phyloP scores from a whole-genome alignment of 805 yeast genomes.

The Myxozyma nipponensis region DNA sequence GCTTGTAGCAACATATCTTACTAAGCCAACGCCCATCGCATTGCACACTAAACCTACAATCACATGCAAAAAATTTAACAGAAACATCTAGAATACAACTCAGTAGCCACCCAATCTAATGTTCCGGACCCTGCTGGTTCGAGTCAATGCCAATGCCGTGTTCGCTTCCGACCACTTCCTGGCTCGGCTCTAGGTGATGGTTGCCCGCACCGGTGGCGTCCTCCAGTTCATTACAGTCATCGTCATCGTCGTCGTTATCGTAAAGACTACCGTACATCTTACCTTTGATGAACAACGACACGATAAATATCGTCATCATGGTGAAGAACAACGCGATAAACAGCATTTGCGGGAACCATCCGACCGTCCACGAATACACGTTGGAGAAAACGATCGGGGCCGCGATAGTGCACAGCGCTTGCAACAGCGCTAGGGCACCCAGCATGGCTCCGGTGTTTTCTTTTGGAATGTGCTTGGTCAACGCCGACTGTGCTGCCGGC shows the following conservation, averaged over 20 bases:
- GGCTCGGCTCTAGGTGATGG: no score
- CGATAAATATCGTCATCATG: not conserved
- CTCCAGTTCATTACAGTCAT: no score
- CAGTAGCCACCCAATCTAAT: no score
- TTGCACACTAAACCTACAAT: no score
- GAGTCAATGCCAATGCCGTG: no score
- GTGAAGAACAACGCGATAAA: constrained; percentile 6
- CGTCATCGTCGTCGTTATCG: constrained; percentile 10
- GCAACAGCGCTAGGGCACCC: constrained; percentile 26
- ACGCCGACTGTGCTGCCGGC: constrained; percentile 21
- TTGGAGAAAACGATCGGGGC: constrained; percentile 19
- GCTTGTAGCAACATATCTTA: no score
- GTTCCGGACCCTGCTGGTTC: no score
- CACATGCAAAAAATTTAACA: no score
- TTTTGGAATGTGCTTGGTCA: constrained; percentile 26
- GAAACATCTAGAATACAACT: no score
- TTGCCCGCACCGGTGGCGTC: no score
- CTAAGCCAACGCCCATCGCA: no score
- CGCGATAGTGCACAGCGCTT: constrained; percentile 15
- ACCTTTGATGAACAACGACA: constrained; percentile 12
- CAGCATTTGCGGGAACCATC: constrained; percentile 17
- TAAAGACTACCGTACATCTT: constrained; percentile 23
- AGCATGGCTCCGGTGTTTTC: constrained; percentile 24
- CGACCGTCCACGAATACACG: constrained; percentile 25
- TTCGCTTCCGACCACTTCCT: no score